A percentile compares a stretch with the other conserved stretches of the same genome.
Evolutionary conservation across 2,329 filamentous ascomycete species (phyloP).

Genomic region (Geosmithia putterillii): DNA sequence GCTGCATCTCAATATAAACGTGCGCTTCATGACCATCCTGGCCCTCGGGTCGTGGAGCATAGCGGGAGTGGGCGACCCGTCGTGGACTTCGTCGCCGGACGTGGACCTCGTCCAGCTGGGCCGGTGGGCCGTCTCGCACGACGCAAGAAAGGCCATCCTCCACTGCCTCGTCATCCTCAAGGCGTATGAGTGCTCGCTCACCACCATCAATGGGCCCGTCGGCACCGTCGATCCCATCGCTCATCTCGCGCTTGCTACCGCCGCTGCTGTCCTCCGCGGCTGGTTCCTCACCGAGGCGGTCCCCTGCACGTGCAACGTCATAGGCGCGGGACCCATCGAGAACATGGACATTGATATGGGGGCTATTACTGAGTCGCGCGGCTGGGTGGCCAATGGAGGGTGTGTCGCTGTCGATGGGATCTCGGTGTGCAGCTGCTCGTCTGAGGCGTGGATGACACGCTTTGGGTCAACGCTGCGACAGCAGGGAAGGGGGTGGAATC

Average conservation of each 20-base stretch:
- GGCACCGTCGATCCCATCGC: slow-evolving; percentile 17
- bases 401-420: slow-evolving; percentile 14
- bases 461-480: slow-evolving; percentile 8
- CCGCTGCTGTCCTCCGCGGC: slow-evolving; percentile 20
- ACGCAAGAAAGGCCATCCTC: slow-evolving; percentile 17
- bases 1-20: slow-evolving; percentile 21
- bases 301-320: slow-evolving; percentile 14
- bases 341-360: slow-evolving; percentile 8
- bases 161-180: slow-evolving; percentile 19
- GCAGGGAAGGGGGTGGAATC: slow-evolving; percentile 1
- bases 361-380: slow-evolving; percentile 9
- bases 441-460: slow-evolving; percentile 11
- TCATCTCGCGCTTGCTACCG: slow-evolving; percentile 17
- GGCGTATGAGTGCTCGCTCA: slow-evolving; percentile 8
- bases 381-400: slow-evolving; percentile 12
- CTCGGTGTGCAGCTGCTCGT: slow-evolving; percentile 16
- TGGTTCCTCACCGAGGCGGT: slow-evolving; percentile 17
- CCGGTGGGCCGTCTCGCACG: slow-evolving; percentile 15
- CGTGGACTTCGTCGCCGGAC: not conserved
- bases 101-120: slow-evolving; percentile 5
- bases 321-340: slow-evolving; percentile 1
- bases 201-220: not conserved
- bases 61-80: not conserved
- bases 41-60: not conserved
- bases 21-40: not conserved